Evolutionary conservation across 1,139 yeast genomes (phyloP), one percentile per base, ranked within the genome.

Genomic region (Pichia sp.): DNA sequence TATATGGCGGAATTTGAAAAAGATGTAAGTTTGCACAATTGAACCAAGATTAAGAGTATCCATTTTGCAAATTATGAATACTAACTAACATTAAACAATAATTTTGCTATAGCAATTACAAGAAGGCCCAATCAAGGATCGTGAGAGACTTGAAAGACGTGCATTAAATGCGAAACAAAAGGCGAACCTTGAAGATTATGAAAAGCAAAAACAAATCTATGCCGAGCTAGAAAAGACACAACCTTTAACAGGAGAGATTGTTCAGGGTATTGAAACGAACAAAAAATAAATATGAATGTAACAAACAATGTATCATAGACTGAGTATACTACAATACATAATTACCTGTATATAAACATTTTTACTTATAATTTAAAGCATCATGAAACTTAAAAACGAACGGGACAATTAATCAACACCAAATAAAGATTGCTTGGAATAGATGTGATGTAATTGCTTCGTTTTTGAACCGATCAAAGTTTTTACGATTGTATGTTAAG

Each of bases 111-210:
- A 60, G 64, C 58, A 61, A 18, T 40, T 61, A 20, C 61, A 60
- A 51, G 52, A 46, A 28, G 65, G 65, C 1, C 65, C 65, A 8
- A 53, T 61, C 15, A 61, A 60, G 38, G 65, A 61, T 38, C 60
- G 60, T 4, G 57, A 47, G 22, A 54, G 65, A 38, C 37, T 60
- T 6, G 54, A 53, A 22, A 51, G 47, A 36, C 49, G 61, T 33
- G 60, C 60, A 9, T 41, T 57, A 55, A 57, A 68, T 49, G 48
- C 65, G 46, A 66, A 67, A 52, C 76, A 72, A 50, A 56, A 57
- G 49, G 74, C 74, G 41, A 84, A 91, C 55, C 73, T 76, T 41
- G 66, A 72, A 35, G 96, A 88, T 52, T 93, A 88, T 60, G 79
- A 75, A 47, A 72, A 78, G 47, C 96, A 88, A 60, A 74, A 76